Evolutionary conservation across 495 filamentous ascomycete genomes (phyloP).

Genomic region (Annulohypoxylon stygium): DNA sequence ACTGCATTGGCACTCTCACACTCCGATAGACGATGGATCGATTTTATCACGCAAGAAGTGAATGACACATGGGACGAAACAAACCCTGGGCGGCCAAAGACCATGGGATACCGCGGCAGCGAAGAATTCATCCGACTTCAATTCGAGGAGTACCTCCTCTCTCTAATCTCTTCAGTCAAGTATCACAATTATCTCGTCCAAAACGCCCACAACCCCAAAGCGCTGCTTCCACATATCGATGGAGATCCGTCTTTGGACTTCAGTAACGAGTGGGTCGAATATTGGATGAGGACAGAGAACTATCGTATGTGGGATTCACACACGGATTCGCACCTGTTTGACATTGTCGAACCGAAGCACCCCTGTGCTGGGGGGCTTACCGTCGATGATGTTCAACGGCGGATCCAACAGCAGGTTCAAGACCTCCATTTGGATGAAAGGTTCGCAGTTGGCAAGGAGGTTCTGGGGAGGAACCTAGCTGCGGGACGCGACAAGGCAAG

Average conservation of each 20-base stretch:
- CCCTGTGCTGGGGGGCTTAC: conserved; percentile 94
- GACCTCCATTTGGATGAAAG: conserved; percentile 91
- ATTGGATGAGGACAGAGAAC: conserved; percentile 89
- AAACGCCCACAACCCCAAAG: conserved; percentile 69
- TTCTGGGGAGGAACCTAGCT: conserved; percentile 81
- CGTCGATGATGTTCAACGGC: conserved; percentile 93
- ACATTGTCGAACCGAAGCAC: conserved; percentile 92
- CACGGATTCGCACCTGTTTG: conserved; percentile 89
- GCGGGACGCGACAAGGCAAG: conserved; percentile 87
- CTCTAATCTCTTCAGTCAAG: conserved; percentile 87
- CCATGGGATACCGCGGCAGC: conserved; percentile 93
- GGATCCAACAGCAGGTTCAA: conserved; percentile 87
- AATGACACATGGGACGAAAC: conserved; percentile 96
- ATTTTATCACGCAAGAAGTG: conserved; percentile 91
- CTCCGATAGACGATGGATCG: conserved; percentile 95
- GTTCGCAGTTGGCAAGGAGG: conserved; percentile 81
- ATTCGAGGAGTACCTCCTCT: conserved; percentile 96
- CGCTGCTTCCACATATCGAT: conserved; percentile 75
- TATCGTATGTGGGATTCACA: conserved; percentile 81
- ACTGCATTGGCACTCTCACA: conserved; percentile 82
- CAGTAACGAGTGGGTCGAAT: conserved; percentile 77
- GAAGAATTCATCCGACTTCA: conserved; percentile 98
- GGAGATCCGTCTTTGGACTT: conserved; percentile 90
- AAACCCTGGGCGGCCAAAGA: conserved; percentile 89
- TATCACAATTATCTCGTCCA: conserved; percentile 83